A percentile compares a stretch with the other conserved stretches of the same genome.
These are phyloP conservation scores for Ophiocordyceps robertsii DNA, from an alignment of 2,329 filamentous ascomycete genomes.

Conservation along the genomic window DNA sequence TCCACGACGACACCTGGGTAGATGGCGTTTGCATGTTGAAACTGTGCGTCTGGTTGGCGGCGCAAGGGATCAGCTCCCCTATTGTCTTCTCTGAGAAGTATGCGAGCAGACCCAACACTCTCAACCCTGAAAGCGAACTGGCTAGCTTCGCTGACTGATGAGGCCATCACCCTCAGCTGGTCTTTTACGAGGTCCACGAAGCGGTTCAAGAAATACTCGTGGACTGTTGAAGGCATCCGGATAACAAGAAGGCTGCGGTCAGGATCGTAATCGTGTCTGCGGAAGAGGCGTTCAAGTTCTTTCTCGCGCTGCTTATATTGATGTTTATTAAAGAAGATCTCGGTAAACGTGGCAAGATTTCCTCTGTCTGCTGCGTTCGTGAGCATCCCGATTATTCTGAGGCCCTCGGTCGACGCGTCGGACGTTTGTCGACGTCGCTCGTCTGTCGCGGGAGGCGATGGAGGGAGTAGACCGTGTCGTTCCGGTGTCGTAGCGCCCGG, in stretches of 20 bases:
- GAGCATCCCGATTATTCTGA: not conserved
- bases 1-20: slow-evolving; percentile 8
- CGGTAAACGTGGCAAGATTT: not conserved
- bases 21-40: slow-evolving; percentile 1
- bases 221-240: slow-evolving; percentile 4
- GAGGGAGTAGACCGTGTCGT: not conserved
- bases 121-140: not conserved
- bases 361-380: no score
- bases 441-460: not conserved
- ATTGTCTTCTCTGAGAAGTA: not conserved
- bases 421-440: not conserved
- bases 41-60: slow-evolving; percentile 6
- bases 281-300: not conserved
- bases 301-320: not conserved
- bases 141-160: not conserved
- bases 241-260: not conserved
- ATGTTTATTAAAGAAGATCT: not conserved
- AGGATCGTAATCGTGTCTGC: not conserved
- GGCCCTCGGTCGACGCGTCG: not conserved
- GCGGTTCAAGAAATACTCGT: slow-evolving; percentile 1
- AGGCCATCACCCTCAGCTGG: not conserved
- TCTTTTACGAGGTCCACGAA: not conserved
- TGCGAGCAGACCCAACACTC: not conserved
- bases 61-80: not conserved
- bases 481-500: not conserved